phyloP scores from a whole-genome alignment of 2,329 filamentous ascomycete genomes.

The Biscogniauxia sp. region DNA sequence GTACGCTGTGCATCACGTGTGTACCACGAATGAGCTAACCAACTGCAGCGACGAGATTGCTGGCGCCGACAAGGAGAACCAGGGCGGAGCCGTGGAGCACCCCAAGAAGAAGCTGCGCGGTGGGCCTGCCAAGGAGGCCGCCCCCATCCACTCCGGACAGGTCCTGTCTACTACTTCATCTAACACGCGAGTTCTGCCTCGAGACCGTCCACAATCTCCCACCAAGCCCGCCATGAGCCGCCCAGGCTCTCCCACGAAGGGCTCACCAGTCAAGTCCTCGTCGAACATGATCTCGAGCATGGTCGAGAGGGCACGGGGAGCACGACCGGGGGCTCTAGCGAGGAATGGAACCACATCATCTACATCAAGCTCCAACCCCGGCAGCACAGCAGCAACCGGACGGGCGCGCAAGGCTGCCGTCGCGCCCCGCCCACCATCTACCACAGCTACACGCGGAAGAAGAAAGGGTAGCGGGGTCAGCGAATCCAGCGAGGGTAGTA shows the following conservation, averaged over 20 bases:
- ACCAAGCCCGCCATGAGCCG: conserved; percentile 52
- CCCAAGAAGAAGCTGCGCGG: conserved; percentile 66
- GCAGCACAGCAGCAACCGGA: conserved; percentile 28
- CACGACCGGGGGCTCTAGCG: conserved; percentile 44
- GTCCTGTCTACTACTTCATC: conserved; percentile 80
- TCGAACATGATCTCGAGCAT: conserved; percentile 51
- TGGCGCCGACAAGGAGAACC: conserved; percentile 76
- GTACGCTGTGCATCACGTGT: conserved; percentile 37
- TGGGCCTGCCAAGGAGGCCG: conserved; percentile 38
- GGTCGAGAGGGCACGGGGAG: conserved; percentile 60
- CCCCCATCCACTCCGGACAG: conserved; percentile 48
- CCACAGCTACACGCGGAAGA: conserved; percentile 44
- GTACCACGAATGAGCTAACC: conserved; percentile 18
- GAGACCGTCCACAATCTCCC: conserved; percentile 47
- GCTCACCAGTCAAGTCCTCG: conserved; percentile 36
- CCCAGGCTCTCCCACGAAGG: conserved; percentile 35
- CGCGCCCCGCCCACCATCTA: conserved; percentile 37
- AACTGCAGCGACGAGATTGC: conserved; percentile 58
- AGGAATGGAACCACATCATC: conserved; percentile 48
- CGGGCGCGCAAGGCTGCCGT: conserved; percentile 37
- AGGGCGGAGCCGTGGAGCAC: conserved; percentile 54
- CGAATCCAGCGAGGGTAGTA: conserved; percentile 63
- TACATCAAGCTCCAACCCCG: conserved; percentile 38
- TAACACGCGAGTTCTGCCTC: conserved; percentile 68
- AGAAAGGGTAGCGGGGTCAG: conserved; percentile 58